phyloP scores from a whole-genome alignment of 805 yeast species.

The Yamadazyma ubonensis region DNA sequence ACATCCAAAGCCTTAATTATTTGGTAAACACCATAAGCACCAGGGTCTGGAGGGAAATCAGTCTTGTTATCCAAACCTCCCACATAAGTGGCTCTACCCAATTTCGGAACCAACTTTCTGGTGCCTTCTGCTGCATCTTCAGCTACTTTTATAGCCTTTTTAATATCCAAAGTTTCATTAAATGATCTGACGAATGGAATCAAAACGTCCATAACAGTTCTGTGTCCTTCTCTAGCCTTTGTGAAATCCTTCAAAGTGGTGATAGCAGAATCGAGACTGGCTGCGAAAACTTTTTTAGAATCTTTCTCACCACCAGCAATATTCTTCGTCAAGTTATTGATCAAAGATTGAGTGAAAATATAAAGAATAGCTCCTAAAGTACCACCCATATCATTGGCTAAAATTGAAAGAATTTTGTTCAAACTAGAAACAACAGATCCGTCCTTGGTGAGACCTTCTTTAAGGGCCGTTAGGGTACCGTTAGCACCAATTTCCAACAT shows the following conservation, averaged over 20 bases:
- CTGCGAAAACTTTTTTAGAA: conserved; percentile 18
- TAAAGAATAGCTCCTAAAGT: conserved; percentile 38
- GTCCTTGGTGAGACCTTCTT: conserved; percentile 19
- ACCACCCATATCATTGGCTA: conserved; percentile 40
- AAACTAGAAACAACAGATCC: conserved; percentile 27
- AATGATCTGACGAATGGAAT: conserved; percentile 32
- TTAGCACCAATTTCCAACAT: conserved; percentile 35
- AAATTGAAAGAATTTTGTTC: conserved; percentile 24
- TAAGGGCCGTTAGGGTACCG: conserved; percentile 23
- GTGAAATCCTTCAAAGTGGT: conserved; percentile 30
- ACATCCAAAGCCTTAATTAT: conserved; percentile 24
- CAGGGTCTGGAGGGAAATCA: conserved; percentile 41
- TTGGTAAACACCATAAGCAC: conserved; percentile 40
- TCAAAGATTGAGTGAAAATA: conserved; percentile 28
- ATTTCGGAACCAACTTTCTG: conserved; percentile 29
- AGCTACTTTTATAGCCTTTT: conserved; percentile 26
- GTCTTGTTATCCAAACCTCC: conserved; percentile 25
- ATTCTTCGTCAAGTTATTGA: conserved; percentile 19
- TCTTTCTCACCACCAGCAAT: conserved; percentile 12
- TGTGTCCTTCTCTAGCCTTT: conserved; percentile 37
- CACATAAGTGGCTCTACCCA: conserved; percentile 40
- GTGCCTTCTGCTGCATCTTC: conserved; percentile 35
- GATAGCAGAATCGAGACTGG: conserved; percentile 24
- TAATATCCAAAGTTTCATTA: conserved; percentile 19
- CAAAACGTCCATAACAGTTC: conserved; percentile 41